Conservation (phyloP, 495 filamentous ascomycete species). For the Penicillium dipodomyicola region DNA sequence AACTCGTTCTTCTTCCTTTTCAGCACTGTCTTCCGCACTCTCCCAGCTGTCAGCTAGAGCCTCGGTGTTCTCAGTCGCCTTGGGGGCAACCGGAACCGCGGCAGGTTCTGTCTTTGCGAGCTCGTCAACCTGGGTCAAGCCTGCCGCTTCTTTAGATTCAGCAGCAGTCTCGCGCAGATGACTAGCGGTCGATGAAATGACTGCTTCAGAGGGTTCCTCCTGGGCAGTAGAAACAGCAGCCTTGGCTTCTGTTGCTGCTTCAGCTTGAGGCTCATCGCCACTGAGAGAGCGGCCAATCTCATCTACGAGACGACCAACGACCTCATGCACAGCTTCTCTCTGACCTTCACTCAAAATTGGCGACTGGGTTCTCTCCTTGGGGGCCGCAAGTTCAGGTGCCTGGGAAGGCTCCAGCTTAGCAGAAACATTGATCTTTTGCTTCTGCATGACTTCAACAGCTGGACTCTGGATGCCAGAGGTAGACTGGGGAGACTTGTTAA, state of each 20-base stretch:
- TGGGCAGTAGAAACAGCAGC: slow-evolving; percentile 25
- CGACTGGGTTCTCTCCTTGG: slow-evolving; percentile 32
- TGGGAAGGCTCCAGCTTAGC: slow-evolving; percentile 19
- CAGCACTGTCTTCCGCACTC: slow-evolving; percentile 71
- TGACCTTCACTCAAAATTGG: slow-evolving; percentile 38
- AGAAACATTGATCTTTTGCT: slow-evolving; percentile 26
- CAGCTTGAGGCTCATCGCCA: slow-evolving; percentile 58
- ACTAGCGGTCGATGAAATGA: slow-evolving; percentile 34
- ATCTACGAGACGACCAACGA: slow-evolving; percentile 64
- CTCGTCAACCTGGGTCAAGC: slow-evolving; percentile 36
- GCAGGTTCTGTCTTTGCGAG: slow-evolving; percentile 54
- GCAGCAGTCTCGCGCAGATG: slow-evolving; percentile 37
- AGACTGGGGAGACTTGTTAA: slow-evolving; percentile 48
- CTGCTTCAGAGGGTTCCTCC: slow-evolving; percentile 35
- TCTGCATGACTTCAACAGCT: slow-evolving; percentile 30
- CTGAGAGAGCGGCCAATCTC: slow-evolving; percentile 68
- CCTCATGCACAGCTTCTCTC: slow-evolving; percentile 68
- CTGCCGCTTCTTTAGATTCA: slow-evolving; percentile 12
- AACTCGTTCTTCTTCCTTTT: slow-evolving; percentile 62
- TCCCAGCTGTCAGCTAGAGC: slow-evolving; percentile 67
- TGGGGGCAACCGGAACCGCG: slow-evolving; percentile 55
- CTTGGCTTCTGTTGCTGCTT: slow-evolving; percentile 41
- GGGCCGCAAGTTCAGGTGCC: slow-evolving; percentile 10
- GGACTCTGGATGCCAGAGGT: slow-evolving; percentile 41
- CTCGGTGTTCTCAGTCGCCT: slow-evolving; percentile 58